Percentiles rank a stretch among this genome's conserved stretches.
Conservation (phyloP, 1,284 basidiomycete genomes). For the Coniferiporia sulphurascens region DNA sequence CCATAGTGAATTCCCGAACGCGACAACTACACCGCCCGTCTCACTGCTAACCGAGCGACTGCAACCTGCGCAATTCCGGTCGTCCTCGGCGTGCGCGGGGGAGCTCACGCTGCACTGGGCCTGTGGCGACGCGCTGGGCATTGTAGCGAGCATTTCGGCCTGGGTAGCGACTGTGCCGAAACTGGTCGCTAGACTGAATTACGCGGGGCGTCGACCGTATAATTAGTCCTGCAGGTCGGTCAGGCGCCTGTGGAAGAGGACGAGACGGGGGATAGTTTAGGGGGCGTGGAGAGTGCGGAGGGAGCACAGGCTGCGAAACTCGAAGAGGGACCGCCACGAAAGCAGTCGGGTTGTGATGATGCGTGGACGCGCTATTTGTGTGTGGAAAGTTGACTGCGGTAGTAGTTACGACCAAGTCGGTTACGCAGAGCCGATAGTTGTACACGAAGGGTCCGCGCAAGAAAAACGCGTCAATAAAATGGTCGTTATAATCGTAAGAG, state of each 20-base stretch:
- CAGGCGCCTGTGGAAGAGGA: neutral
- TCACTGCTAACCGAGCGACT: conserved; percentile 79
- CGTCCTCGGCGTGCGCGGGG: conserved; percentile 33
- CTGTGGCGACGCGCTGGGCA: conserved; percentile 14
- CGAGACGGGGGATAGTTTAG: neutral
- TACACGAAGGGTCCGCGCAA: neutral
- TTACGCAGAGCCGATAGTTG: conserved; percentile 4
- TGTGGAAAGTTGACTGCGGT: conserved; percentile 4
- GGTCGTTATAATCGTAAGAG: neutral
- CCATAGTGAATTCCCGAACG: conserved; percentile 66
- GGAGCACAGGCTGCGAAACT: neutral
- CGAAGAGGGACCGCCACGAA: neutral
- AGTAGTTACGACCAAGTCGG: conserved; percentile 13
- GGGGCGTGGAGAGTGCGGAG: neutral
- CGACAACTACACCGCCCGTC: conserved; percentile 82
- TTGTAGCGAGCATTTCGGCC: conserved; percentile 13
- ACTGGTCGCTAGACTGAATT: neutral
- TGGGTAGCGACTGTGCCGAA: neutral
- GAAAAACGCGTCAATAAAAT: neutral
- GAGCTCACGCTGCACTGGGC: conserved; percentile 6
- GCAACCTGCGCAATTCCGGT: conserved; percentile 81
- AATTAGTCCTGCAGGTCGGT: neutral
- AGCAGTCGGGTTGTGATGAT: neutral
- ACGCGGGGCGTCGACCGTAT: neutral
- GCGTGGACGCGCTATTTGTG: neutral